Conservation (phyloP, 371 early-diverging fungal species). For the Entomophthora muscae region DNA sequence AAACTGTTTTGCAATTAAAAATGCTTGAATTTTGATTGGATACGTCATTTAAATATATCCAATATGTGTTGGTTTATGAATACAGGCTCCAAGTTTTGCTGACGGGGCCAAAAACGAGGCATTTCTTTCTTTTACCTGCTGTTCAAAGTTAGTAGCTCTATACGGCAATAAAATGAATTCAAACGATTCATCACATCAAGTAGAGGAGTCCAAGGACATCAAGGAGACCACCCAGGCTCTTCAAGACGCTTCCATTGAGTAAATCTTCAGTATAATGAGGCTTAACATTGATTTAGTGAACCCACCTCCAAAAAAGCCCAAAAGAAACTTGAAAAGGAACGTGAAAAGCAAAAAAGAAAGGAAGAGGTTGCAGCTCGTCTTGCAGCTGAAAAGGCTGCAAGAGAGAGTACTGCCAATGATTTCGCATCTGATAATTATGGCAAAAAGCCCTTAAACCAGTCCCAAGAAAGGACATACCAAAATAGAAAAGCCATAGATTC, state of each 20-base stretch:
- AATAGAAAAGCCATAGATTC: constrained; percentile 38
- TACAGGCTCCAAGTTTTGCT: no score
- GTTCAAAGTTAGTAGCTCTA: no score
- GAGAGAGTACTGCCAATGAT: constrained; percentile 39
- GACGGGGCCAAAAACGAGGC: no score
- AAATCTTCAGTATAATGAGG: neutral
- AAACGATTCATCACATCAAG: neutral
- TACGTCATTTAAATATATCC: no score
- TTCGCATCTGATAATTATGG: constrained; percentile 69
- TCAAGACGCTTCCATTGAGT: neutral
- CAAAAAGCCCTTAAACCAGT: constrained; percentile 72
- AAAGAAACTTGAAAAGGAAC: constrained; percentile 86
- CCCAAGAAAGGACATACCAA: constrained; percentile 24
- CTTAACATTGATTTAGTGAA: constrained; percentile 37
- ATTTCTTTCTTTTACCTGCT: no score
- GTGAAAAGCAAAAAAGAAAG: constrained; percentile 71
- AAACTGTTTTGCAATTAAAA: no score
- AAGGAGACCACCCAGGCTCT: neutral
- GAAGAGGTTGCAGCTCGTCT: constrained; percentile 54
- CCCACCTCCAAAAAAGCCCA: constrained; percentile 79
- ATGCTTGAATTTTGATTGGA: no score
- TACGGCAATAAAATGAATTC: no score
- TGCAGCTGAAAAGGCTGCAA: constrained; percentile 72
- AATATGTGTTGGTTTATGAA: no score
- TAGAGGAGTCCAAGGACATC: neutral